A percentile compares a stretch with the other conserved stretches of the same genome.
phyloP scores from a whole-genome alignment of 2,329 filamentous ascomycete genomes.

The Juglanconis oblonga region DNA sequence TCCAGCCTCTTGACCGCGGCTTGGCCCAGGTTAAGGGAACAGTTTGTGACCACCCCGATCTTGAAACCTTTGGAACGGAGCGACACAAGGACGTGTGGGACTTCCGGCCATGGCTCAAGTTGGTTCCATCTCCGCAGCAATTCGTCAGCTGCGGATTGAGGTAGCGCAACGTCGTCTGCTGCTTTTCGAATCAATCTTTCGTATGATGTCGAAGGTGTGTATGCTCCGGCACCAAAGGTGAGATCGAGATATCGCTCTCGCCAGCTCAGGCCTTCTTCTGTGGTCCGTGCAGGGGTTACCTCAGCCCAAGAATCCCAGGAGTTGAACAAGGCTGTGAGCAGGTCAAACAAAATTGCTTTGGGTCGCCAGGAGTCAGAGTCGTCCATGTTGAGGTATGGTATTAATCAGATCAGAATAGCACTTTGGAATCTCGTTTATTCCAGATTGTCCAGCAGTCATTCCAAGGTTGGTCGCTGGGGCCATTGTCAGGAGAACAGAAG shows the following conservation, averaged over 20 bases:
- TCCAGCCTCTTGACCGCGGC: conserved; percentile 20
- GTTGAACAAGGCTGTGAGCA: conserved; percentile 37
- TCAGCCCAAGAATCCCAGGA: conserved; percentile 37
- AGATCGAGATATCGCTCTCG: conserved; percentile 35
- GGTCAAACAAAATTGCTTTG: conserved; percentile 37
- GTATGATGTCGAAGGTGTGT: conserved; percentile 26
- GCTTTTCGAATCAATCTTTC: conserved; percentile 29
- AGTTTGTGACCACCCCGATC: conserved; percentile 38
- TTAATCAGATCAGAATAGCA: background rate
- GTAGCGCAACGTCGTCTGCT: conserved; percentile 29
- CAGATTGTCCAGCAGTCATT: no score
- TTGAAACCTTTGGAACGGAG: conserved; percentile 28
- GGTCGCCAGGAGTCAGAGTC: conserved; percentile 24
- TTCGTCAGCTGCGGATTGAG: conserved; percentile 25
- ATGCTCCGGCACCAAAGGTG: conserved; percentile 33
- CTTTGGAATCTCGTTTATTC: background rate
- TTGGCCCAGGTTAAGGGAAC: conserved; percentile 30
- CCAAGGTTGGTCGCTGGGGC: no score
- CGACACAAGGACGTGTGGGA: background rate
- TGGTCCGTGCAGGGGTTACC: conserved; percentile 25
- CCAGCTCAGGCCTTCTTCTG: conserved; percentile 30
- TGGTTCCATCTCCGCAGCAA: conserved; percentile 28
- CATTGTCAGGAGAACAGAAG: background rate
- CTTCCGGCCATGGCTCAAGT: conserved; percentile 22
- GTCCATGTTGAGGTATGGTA: background rate